phyloP scores from a whole-genome alignment of 208 protist species.

The Leptomonas pyrrhocoris region DNA sequence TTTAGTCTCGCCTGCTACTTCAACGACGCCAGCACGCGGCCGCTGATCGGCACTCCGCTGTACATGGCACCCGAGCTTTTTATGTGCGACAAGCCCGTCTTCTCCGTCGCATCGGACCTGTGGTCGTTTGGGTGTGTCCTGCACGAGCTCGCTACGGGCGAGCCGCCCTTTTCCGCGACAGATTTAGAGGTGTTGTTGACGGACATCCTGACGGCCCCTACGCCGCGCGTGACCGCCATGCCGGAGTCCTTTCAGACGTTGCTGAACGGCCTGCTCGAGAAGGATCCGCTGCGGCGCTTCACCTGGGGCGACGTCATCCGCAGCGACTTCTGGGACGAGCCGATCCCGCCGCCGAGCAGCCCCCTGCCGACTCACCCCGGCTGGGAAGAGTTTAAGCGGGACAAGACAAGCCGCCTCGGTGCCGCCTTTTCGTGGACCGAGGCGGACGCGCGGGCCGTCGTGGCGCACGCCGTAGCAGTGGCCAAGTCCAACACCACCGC shows the following conservation, averaged over 20 bases:
- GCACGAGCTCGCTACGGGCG: constrained; percentile 89
- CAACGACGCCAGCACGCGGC: constrained; percentile 27
- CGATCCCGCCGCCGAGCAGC: constrained; percentile 29
- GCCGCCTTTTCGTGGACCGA: constrained; percentile 29
- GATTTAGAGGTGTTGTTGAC: constrained; percentile 92
- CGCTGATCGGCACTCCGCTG: constrained; percentile 79
- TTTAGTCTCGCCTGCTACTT: constrained; percentile 89
- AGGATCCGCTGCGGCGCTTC: constrained; percentile 77
- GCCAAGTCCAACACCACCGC: constrained; percentile 38
- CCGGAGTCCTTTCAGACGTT: constrained; percentile 73
- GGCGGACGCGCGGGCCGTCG: constrained; percentile 33
- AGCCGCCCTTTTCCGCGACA: constrained; percentile 94
- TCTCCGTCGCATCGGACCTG: constrained; percentile 91
- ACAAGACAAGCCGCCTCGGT: constrained; percentile 4
- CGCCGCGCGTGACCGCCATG: constrained; percentile 37
- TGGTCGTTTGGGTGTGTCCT: constrained; percentile 95
- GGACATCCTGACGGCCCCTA: constrained; percentile 75
- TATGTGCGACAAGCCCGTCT: constrained; percentile 49
- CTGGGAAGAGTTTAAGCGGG: constrained; percentile 59
- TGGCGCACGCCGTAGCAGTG: constrained; percentile 38
- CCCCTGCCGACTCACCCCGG: constrained; percentile 59
- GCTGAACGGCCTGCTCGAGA: constrained; percentile 70
- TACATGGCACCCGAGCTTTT: constrained; percentile 97
- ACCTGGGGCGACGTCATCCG: constrained; percentile 81
- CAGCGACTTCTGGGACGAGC: constrained; percentile 84